A percentile compares a stretch with the other conserved stretches of the same genome.
Evolutionary conservation across 2,329 filamentous ascomycete genomes (phyloP).

Genomic region (Albophoma yamanashiensis): DNA sequence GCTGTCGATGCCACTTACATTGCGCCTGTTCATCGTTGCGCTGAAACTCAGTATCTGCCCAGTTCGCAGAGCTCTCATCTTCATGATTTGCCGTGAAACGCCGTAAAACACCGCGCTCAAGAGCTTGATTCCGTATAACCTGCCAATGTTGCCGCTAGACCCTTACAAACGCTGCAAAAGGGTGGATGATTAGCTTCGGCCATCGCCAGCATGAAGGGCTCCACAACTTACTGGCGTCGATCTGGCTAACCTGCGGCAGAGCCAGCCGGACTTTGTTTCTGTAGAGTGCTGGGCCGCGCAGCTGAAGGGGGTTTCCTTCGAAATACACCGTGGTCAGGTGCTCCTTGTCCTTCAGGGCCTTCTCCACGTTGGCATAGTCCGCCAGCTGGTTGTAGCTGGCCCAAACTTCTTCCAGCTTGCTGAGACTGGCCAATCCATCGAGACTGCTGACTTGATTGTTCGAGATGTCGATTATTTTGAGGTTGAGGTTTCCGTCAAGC

Average conservation of each 20-base stretch:
- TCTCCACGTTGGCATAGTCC: conserved; percentile 76
- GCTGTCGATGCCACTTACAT: background rate
- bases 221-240: conserved; percentile 84
- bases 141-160: conserved; percentile 7
- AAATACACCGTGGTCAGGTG: conserved; percentile 86
- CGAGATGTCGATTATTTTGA: conserved; percentile 78
- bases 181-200: background rate
- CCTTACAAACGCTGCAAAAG: conserved; percentile 19
- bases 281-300: conserved; percentile 70
- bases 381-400: conserved; percentile 77
- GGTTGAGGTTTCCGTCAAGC: conserved; percentile 52
- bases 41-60: background rate
- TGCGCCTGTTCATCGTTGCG: background rate
- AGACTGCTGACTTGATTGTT: conserved; percentile 76
- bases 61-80: background rate
- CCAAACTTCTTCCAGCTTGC: conserved; percentile 81
- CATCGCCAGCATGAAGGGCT: background rate
- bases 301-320: conserved; percentile 86
- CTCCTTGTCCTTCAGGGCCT: conserved; percentile 66
- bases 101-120: conserved; percentile 3
- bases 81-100: background rate
- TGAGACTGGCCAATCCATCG: conserved; percentile 56
- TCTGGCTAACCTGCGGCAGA: conserved; percentile 80
- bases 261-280: conserved; percentile 86
- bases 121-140: background rate